Conservation (phyloP, 306 rosid species). For the Acacia acuminata region DNA sequence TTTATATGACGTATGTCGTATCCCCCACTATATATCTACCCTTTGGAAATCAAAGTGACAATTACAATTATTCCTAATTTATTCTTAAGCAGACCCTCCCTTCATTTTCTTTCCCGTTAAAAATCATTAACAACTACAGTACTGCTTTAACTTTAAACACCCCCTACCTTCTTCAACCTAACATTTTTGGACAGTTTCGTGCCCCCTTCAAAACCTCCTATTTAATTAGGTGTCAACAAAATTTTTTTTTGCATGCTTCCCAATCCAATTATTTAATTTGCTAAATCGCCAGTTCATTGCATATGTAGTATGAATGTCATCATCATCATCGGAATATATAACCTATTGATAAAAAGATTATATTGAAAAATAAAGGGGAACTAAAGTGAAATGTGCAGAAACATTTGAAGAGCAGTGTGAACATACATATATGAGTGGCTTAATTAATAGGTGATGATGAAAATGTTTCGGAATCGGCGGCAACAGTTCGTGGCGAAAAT, state of each 20-base stretch:
- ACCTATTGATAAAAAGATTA: too few relatives aligned
- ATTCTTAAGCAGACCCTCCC: conserved; percentile 11
- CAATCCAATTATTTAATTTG: background rate
- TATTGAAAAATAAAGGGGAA: background rate
- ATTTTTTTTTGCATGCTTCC: too few relatives aligned
- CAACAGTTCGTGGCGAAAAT: background rate
- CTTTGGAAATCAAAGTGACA: conserved; percentile 20
- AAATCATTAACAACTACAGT: background rate
- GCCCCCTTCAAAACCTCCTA: conserved; percentile 1
- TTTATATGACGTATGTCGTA: conserved; percentile 18
- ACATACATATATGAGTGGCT: background rate
- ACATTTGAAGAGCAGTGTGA: background rate
- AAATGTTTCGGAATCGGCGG: background rate
- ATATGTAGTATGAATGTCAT: too few relatives aligned
- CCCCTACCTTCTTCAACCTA: conserved; percentile 32
- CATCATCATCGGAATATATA: too few relatives aligned
- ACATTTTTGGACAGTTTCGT: conserved; percentile 21
- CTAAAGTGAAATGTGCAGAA: background rate
- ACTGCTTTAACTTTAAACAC: background rate
- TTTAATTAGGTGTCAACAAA: too few relatives aligned
- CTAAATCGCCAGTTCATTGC: too few relatives aligned
- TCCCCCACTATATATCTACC: conserved; percentile 6
- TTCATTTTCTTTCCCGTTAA: background rate
- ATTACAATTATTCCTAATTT: background rate
- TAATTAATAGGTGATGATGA: too few relatives aligned